These are phyloP conservation scores for Graphilbum sp. DNA, from an alignment of 2,329 filamentous ascomycete species.

Conservation along the genomic window DNA sequence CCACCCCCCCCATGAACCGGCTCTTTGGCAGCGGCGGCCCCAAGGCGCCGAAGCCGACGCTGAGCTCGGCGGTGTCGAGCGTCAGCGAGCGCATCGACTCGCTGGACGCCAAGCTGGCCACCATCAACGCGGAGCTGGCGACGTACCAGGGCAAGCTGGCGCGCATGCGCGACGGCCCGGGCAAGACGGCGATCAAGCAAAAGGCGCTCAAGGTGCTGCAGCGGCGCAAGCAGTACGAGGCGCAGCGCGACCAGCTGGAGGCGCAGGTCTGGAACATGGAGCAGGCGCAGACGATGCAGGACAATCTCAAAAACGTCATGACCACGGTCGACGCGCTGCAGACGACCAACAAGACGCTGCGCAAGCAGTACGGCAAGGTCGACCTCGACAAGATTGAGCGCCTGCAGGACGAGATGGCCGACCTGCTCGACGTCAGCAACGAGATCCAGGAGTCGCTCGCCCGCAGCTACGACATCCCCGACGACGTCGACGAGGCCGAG, in stretches of 20 bases:
- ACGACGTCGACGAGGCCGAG: conserved; percentile 94
- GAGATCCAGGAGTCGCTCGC: conserved; percentile 94
- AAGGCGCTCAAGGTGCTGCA: conserved; percentile 91
- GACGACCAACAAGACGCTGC: conserved; percentile 83
- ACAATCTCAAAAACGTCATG: conserved; percentile 97
- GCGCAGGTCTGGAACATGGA: conserved; percentile 98
- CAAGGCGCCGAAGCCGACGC: conserved; percentile 76
- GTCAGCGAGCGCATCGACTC: conserved; percentile 71
- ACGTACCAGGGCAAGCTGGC: conserved; percentile 75
- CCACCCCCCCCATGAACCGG: conserved; percentile 58
- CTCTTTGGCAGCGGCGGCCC: conserved; percentile 61
- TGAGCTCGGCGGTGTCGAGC: conserved; percentile 67
- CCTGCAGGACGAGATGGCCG: conserved; percentile 98
- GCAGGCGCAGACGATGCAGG: conserved; percentile 94
- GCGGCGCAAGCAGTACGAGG: conserved; percentile 86
- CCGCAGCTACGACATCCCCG: conserved; percentile 82
- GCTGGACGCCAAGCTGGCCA: conserved; percentile 88
- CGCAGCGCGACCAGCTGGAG: conserved; percentile 84
- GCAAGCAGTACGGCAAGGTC: conserved; percentile 91
- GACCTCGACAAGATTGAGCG: conserved; percentile 95
- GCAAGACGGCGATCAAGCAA: conserved; percentile 81
- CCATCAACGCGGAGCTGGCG: conserved; percentile 76
- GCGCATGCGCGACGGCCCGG: conserved; percentile 91
- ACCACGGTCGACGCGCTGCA: conserved; percentile 96
- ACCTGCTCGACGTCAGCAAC: conserved; percentile 92